These are phyloP conservation scores for Aspergillus sparsus DNA, from an alignment of 495 filamentous ascomycete species.

Conservation along the genomic window DNA sequence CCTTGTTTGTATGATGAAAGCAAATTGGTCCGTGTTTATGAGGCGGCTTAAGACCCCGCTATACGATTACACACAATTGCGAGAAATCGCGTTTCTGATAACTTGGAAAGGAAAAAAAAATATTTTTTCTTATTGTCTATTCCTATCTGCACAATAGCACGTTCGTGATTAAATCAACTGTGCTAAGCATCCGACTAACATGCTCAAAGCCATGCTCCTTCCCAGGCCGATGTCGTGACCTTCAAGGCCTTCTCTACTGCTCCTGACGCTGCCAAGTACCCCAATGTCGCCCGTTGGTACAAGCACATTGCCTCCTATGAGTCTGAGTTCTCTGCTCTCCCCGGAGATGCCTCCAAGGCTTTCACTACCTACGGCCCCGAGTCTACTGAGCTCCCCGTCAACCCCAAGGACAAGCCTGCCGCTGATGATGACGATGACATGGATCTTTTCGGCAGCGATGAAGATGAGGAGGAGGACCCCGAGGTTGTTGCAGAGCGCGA, in stretches of 20 bases:
- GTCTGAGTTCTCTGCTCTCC: constrained; percentile 85
- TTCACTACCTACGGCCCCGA: constrained; percentile 94
- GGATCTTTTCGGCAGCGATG: constrained; percentile 87
- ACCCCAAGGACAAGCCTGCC: constrained; percentile 80
- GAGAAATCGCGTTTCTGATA: constrained; percentile 83
- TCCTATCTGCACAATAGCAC: background rate
- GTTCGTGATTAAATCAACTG: background rate
- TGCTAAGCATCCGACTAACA: constrained; percentile 34
- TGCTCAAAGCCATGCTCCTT: constrained; percentile 67
- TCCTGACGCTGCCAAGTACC: constrained; percentile 83
- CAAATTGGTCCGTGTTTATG: constrained; percentile 98
- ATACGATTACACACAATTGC: constrained; percentile 79
- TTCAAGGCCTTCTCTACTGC: constrained; percentile 82
- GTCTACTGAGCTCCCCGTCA: constrained; percentile 66
- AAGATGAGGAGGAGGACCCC: constrained; percentile 90
- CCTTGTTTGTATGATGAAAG: constrained; percentile 73
- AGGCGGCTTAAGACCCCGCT: constrained; percentile 97
- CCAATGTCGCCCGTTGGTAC: constrained; percentile 95
- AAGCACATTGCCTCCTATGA: constrained; percentile 93
- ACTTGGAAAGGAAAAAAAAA: constrained; percentile 16
- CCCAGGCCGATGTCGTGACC: constrained; percentile 92
- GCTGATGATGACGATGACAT: constrained; percentile 71
- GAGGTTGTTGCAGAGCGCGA: constrained; percentile 80
- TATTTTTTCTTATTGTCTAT: too few relatives aligned
- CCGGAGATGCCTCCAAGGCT: constrained; percentile 85